Base-by-base conservation (phyloP, 495 filamentous ascomycete genomes). In the Chaetomidium leptoderma region DNA sequence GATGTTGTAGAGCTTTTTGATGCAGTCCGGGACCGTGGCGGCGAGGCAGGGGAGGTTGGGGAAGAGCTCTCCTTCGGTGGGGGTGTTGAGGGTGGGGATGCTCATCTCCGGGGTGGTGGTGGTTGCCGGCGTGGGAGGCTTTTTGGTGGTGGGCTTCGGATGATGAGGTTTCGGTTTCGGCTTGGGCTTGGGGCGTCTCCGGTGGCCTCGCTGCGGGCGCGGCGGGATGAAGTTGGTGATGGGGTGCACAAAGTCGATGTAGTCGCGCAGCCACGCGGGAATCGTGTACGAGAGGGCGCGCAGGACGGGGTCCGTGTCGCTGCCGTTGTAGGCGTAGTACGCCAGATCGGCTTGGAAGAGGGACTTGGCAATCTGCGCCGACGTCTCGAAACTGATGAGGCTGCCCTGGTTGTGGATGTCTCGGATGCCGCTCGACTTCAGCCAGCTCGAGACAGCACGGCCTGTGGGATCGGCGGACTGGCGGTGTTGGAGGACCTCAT, bases 251-350 rank as follows among this genome's bases (percentile, higher is more conserved):
- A 77, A 77, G 48, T 70, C 69, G 55, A 76, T 70, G 63, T 67
- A 63, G 26, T 69, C 60, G 11, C 66, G 68, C 16, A 83, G 62
- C 11, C 65, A 62, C 9, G 63, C 62, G 1, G 81, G 81, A 1
- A 84, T 63, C 2, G 74, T 77, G 62, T 84, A 84, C 14, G 67
- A 68, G 26, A 54, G 63, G 14, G 74, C 64, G 9, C 71, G 68
- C n/a, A 75, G 57, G 49, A 63, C 62, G 39, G 39, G 66, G 14
- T 9, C 62, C 3, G 29, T 35, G 33, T 62, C 57, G 3, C 46
- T 52, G 10, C 57, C 63, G 29, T 63, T 55, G 47, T 70, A 74
- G 13, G 62, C 63, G 59, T 75, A 78, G 27, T 67, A 62, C 2
- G 53, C 66, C 21, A 77, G 57, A 14, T 68, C 64, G 11, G 73